Percentiles rank a stretch among this genome's conserved stretches.
Evolutionary conservation across 106 monocot species (phyloP).

Genomic region (Dendrobium chrysotoxum): DNA sequence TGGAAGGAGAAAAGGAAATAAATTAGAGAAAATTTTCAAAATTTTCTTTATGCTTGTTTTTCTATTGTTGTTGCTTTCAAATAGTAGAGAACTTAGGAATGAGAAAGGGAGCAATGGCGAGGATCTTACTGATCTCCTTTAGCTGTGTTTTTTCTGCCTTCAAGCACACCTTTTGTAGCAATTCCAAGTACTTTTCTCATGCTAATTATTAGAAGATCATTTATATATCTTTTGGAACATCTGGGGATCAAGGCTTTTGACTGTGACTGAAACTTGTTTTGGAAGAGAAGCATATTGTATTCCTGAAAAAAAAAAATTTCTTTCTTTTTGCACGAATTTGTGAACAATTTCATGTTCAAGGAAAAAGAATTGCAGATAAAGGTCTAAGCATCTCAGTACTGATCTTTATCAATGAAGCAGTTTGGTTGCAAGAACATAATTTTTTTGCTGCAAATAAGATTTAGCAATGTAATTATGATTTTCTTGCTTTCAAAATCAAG

Average conservation of each 20-base stretch:
- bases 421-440: too few relatives aligned
- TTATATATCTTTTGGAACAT: conserved; percentile 5
- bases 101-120: background rate
- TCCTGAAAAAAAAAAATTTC: too few relatives aligned
- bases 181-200: background rate
- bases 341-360: background rate
- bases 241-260: conserved; percentile 9
- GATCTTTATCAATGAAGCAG: too few relatives aligned
- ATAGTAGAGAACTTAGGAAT: background rate
- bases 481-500: too few relatives aligned
- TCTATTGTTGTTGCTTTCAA: background rate
- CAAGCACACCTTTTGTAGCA: conserved; percentile 7
- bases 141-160: background rate
- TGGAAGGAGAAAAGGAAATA: background rate
- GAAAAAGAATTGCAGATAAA: background rate
- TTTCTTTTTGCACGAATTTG: background rate
- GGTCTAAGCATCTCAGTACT: too few relatives aligned
- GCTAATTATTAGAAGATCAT: conserved; percentile 6
- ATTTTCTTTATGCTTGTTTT: too few relatives aligned
- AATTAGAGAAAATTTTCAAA: too few relatives aligned
- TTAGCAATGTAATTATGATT: too few relatives aligned
- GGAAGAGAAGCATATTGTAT: too few relatives aligned
- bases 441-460: too few relatives aligned
- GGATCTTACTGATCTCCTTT: background rate
- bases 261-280: conserved; percentile 7